Evolutionary conservation across 352 stramenopile genomes (phyloP).

Genomic region (Globisporangium megalacanthum): DNA sequence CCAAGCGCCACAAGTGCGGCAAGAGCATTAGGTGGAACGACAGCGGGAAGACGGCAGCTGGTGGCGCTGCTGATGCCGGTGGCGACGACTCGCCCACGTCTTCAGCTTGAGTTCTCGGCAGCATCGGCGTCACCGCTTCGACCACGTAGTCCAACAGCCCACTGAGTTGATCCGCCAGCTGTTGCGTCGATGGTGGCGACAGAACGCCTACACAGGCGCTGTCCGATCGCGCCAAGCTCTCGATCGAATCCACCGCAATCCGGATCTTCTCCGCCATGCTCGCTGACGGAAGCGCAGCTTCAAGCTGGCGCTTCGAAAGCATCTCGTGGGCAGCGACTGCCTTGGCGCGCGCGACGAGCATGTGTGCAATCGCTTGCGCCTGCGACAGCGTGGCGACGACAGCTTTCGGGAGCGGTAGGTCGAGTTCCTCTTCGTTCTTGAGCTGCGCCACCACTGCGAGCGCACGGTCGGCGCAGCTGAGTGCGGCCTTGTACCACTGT

Average conservation of each 20-base stretch:
- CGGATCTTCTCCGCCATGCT: conserved; percentile 24
- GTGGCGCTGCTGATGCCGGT: not conserved
- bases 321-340: conserved; percentile 12
- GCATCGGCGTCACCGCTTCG: conserved; percentile 23
- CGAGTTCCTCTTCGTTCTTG: conserved; percentile 71
- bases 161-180: conserved; percentile 1
- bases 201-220: conserved; percentile 7
- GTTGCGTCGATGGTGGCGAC: conserved; percentile 1
- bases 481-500: conserved; percentile 26
- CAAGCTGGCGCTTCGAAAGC: conserved; percentile 25
- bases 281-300: conserved; percentile 15
- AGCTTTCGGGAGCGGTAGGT: conserved; percentile 44
- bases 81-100: not conserved
- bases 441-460: conserved; percentile 34
- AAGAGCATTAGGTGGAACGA: conserved; percentile 28
- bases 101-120: conserved; percentile 4
- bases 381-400: conserved; percentile 29
- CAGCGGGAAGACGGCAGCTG: conserved; percentile 19
- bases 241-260: conserved; percentile 34
- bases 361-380: conserved; percentile 31
- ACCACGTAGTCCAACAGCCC: conserved; percentile 36
- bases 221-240: conserved; percentile 12
- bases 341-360: conserved; percentile 30
- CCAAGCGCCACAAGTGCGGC: conserved; percentile 22
- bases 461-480: conserved; percentile 39